Base-by-base conservation (phyloP, 306 rosid species). In the Potentilla sterilis region DNA sequence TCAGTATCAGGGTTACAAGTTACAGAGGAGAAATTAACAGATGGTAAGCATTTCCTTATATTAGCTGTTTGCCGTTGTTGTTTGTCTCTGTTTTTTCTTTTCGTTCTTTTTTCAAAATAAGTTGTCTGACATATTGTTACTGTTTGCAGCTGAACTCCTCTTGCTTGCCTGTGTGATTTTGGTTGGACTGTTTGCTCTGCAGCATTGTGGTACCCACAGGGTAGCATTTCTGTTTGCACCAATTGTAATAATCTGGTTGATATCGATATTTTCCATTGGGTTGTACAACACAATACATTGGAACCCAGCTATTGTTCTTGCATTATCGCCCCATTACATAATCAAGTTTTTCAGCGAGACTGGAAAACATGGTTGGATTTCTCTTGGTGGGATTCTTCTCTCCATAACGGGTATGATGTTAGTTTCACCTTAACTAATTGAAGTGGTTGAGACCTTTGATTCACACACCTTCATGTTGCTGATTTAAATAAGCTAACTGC, bases 301-400 rank as follows among this genome's bases (percentile, higher is more conserved):
- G 96, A 92, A 90, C 84, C 96, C 96, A 24, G 85, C 77, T 75
- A 72, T 90, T 72, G 75, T 92, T 51, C 70, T 67, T 57, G 96
- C 91, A 66, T 13, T 92, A 28, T 92, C 96, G 3, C 97, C 97
- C 15, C 61, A 90, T 82, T 90, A 92, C 79, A 76, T 88, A 77
- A 24, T 88, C 81, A 88, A 87, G 85, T 92, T 90, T 83, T 92
- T 92, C 22, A 62, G 46, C 7, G 75, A 73, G 80, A 90, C 93
- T 70, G 96, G 96, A 57, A 88, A 85, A 90, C 92, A 85, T 75
- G 96, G 97, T 61, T 92, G 93, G 96, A 78, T 90, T 79, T 87
- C 97, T 77, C 97, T 92, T 9, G 97, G 96, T 72, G 97, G 97
- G 78, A 43, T 92, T 78, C 96, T 92, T 78, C 92, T 92, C 28